Base-by-base conservation (phyloP, 257 asterid genomes). In the Fraxinus pennsylvanica region DNA sequence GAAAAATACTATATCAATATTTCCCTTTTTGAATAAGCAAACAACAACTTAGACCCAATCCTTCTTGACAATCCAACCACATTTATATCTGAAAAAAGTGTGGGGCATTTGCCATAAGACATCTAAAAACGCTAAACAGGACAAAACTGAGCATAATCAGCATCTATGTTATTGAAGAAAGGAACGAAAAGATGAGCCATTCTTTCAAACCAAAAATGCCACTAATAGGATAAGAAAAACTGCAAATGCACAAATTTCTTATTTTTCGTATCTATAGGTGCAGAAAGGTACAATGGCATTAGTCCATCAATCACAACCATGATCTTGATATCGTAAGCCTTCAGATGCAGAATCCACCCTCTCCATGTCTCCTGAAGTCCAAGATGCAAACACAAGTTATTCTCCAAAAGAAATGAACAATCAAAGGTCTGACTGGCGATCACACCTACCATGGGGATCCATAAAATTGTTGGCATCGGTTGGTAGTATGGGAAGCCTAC, bases 401-500 rank as follows among this genome's bases (percentile, higher is more conserved):
- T 70, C 12, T 65, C 75, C 72, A 33, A 22, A 76, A 74, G 43
- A 50, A 52, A 74, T 43, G 35, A 33, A 32, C 27, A 63, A 13
- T 63, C 27, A 30, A 67, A 79, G 73, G 1, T 10, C 33, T 68
- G 65, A 74, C 79, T 43, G 78, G 79, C 67, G 57, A 74, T 80
- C 9, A 66, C 68, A 76, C 92, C 77, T 79, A 91, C 96, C 97
- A 59, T 82, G 87, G 81, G 88, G 86, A 87, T 86, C 87, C 80
- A 84, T 87, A 76, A 89, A 87, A 89, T 86, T 87, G 82, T 82
- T 85, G 71, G 85, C 83, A 72, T 92, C 86, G 1, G 90, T 30
- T 72, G 92, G 71, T 73, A 86, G 61, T 79, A 87, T 91, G 68
- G 90, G 88, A 81, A 93, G 83, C 86, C 95, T 83, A 76, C 90